These are phyloP conservation scores for Rhizopus stolonifer DNA, from an alignment of 371 early-diverging fungal genomes.

Conservation along the genomic window DNA sequence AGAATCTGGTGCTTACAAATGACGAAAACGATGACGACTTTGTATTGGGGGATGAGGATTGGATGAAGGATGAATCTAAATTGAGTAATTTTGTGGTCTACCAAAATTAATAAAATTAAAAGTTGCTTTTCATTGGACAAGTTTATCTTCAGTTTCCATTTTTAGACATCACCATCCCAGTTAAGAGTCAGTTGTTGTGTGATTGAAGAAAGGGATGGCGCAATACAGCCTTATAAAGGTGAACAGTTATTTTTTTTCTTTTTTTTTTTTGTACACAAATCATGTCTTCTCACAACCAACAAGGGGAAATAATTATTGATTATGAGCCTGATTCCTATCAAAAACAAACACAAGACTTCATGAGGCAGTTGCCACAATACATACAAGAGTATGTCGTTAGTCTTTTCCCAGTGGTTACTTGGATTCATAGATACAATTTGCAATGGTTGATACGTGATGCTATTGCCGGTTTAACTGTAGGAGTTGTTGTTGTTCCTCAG, in stretches of 20 bases:
- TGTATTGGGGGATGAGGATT: conserved; percentile 37
- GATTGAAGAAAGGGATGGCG: not conserved
- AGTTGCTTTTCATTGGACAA: not conserved
- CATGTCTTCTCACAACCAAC: not conserved
- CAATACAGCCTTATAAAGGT: not conserved
- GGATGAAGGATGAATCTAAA: conserved; percentile 28
- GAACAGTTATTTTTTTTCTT: not conserved
- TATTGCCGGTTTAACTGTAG: conserved; percentile 89
- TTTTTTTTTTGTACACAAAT: not conserved
- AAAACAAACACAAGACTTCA: conserved; percentile 28
- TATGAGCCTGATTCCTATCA: conserved; percentile 35
- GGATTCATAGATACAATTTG: conserved; percentile 76
- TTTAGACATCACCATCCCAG: not conserved
- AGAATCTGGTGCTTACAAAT: conserved; percentile 55
- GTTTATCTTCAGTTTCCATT: not conserved
- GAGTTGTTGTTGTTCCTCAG: conserved; percentile 86
- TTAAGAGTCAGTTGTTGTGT: not conserved
- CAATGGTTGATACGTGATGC: conserved; percentile 85
- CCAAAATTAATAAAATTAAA: conserved; percentile 21
- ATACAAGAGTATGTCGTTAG: conserved; percentile 32
- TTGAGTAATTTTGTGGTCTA: conserved; percentile 37
- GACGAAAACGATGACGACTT: conserved; percentile 34
- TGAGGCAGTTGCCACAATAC: conserved; percentile 28
- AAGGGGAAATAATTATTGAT: conserved; percentile 37
- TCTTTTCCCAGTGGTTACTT: conserved; percentile 66